A percentile compares a stretch with the other conserved stretches of the same genome.
Evolutionary conservation across 306 rosid genomes (phyloP).

Genomic region (Luffa acutangula): DNA sequence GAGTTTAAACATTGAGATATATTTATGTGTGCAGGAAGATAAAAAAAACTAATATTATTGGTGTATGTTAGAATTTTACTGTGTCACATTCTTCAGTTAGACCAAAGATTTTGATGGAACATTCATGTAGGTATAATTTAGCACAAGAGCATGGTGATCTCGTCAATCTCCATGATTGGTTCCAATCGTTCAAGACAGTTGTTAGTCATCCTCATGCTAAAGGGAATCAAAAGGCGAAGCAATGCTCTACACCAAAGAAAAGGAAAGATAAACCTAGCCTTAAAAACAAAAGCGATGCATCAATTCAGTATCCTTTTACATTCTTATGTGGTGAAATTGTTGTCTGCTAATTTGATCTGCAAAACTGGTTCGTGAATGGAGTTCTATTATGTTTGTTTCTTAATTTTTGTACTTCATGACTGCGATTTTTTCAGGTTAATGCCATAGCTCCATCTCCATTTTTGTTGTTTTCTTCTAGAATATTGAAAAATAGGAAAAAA

Average conservation of each 20-base stretch:
- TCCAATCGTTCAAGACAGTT: constrained; percentile 64
- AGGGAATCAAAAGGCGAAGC: constrained; percentile 47
- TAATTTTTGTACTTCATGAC: background rate
- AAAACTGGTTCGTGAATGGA: background rate
- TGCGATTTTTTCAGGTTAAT: background rate
- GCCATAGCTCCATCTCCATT: background rate
- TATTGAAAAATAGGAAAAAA: background rate
- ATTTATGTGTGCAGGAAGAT: background rate
- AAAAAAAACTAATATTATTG: background rate
- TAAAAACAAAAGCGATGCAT: constrained; percentile 52
- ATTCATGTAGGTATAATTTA: constrained; percentile 46
- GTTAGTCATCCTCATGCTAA: constrained; percentile 29
- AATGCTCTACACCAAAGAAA: constrained; percentile 50
- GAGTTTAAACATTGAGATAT: background rate
- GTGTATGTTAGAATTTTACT: background rate
- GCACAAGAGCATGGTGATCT: constrained; percentile 97
- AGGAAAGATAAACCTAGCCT: constrained; percentile 36
- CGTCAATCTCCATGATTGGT: constrained; percentile 94
- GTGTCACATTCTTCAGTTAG: background rate
- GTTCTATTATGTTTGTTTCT: background rate
- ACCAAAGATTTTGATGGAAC: background rate
- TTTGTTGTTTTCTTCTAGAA: background rate
- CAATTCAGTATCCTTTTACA: constrained; percentile 77
- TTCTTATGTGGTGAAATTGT: constrained; percentile 8
- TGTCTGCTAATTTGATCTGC: background rate